phyloP scores from a whole-genome alignment of 345 rosid genomes.

The Arabis alpina region DNA sequence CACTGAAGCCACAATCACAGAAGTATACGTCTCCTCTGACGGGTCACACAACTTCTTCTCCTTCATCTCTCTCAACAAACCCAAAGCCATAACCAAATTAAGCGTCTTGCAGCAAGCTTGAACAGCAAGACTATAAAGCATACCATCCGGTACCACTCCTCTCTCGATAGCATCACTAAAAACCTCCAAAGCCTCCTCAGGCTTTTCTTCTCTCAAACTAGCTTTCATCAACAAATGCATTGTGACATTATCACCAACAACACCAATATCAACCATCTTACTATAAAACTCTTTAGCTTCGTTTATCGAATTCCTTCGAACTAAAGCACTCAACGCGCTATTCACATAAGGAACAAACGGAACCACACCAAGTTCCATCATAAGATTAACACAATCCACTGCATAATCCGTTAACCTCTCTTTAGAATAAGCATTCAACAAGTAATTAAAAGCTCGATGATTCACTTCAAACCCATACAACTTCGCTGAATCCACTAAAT shows the following conservation, averaged over 20 bases:
- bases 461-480: conserved; percentile 51
- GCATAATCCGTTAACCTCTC: conserved; percentile 50
- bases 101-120: conserved; percentile 53
- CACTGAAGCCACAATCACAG: conserved; percentile 59
- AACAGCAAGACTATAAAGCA: conserved; percentile 50
- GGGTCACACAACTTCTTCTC: conserved; percentile 52
- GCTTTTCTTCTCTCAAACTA: conserved; percentile 56
- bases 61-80: conserved; percentile 67
- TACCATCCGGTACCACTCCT: conserved; percentile 59
- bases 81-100: conserved; percentile 49
- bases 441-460: conserved; percentile 55
- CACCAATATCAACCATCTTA: conserved; percentile 54
- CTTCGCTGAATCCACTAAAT: conserved; percentile 48
- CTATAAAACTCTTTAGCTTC: conserved; percentile 53
- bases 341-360: conserved; percentile 48
- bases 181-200: conserved; percentile 53
- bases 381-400: conserved; percentile 46
- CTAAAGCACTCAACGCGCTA: conserved; percentile 49
- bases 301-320: conserved; percentile 48
- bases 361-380: conserved; percentile 51
- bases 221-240: conserved; percentile 54
- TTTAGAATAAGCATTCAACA: conserved; percentile 61
- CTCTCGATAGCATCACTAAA: conserved; percentile 52
- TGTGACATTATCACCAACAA: conserved; percentile 53
- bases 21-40: conserved; percentile 51